These are phyloP conservation scores for Hagleromyces aurorensis DNA, from an alignment of 805 yeast genomes.

Conservation along the genomic window DNA sequence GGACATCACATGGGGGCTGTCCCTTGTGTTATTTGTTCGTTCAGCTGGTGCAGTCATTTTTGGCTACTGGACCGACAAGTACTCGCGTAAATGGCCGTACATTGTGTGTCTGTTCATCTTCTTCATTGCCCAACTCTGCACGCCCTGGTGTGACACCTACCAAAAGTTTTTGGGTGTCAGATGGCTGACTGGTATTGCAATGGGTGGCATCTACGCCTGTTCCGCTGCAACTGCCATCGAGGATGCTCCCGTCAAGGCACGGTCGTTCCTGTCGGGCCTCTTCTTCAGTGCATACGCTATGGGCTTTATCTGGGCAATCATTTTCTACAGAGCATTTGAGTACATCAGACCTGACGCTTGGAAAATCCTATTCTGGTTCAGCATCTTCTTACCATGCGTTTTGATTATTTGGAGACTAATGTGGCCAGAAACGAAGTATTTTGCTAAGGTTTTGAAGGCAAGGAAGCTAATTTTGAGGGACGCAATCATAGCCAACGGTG, in stretches of 20 bases:
- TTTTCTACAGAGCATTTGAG: slow-evolving; percentile 57
- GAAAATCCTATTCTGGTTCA: slow-evolving; percentile 70
- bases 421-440: slow-evolving; percentile 55
- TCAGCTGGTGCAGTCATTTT: slow-evolving; percentile 63
- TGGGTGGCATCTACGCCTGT: slow-evolving; percentile 67
- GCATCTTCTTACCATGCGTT: slow-evolving; percentile 57
- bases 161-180: slow-evolving; percentile 52
- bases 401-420: slow-evolving; percentile 49
- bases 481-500: slow-evolving; percentile 17
- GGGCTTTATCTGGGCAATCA: slow-evolving; percentile 57
- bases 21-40: slow-evolving; percentile 63
- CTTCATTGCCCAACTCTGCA: slow-evolving; percentile 51
- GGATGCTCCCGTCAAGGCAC: slow-evolving; percentile 50
- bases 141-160: slow-evolving; percentile 57
- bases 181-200: slow-evolving; percentile 57
- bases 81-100: slow-evolving; percentile 64
- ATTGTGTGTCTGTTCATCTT: slow-evolving; percentile 44
- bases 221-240: slow-evolving; percentile 61
- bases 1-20: slow-evolving; percentile 64
- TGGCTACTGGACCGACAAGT: slow-evolving; percentile 53
- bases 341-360: slow-evolving; percentile 44
- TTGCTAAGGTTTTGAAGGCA: slow-evolving; percentile 28
- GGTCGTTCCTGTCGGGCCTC: slow-evolving; percentile 56
- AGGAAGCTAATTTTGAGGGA: slow-evolving; percentile 15
- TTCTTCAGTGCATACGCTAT: slow-evolving; percentile 53